Percentiles rank a stretch among this genome's conserved stretches.
Evolutionary conservation across 1,284 basidiomycete species (phyloP).

Genomic region (Rhizopogon parksii): DNA sequence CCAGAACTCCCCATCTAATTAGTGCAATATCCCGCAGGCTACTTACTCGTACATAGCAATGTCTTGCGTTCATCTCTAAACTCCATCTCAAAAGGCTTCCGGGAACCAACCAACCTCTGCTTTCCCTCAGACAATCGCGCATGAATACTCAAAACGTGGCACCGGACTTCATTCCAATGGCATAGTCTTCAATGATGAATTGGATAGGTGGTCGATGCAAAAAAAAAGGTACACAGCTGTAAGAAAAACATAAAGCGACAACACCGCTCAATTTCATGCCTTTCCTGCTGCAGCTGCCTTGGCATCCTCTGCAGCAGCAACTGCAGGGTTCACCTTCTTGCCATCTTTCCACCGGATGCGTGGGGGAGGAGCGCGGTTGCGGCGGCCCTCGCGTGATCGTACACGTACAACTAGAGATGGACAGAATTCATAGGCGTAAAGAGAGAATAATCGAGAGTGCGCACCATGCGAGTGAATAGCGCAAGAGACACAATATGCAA

Average conservation of each 20-base stretch:
- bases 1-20: no score
- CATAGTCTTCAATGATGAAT: background rate
- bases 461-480: constrained; percentile 97
- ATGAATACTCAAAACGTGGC: background rate
- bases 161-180: background rate
- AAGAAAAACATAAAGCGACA: background rate
- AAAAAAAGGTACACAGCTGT: background rate
- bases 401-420: constrained; percentile 77
- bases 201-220: background rate
- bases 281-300: constrained; percentile 43
- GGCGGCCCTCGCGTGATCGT: constrained; percentile 86
- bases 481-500: constrained; percentile 98
- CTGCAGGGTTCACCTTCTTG: constrained; percentile 89
- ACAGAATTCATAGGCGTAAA: background rate
- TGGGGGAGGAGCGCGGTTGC: constrained; percentile 94
- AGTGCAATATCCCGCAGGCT: no score
- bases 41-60: no score
- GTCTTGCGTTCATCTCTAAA: no score
- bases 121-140: no score
- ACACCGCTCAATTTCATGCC: background rate
- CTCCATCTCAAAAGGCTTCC: no score
- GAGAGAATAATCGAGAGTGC: constrained; percentile 22
- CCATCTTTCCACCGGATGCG: constrained; percentile 97
- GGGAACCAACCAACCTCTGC: no score
- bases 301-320: constrained; percentile 64